Percentiles rank a stretch among this genome's conserved stretches.
phyloP scores from a whole-genome alignment of 306 rosid genomes.

The Acacia crassicarpa region DNA sequence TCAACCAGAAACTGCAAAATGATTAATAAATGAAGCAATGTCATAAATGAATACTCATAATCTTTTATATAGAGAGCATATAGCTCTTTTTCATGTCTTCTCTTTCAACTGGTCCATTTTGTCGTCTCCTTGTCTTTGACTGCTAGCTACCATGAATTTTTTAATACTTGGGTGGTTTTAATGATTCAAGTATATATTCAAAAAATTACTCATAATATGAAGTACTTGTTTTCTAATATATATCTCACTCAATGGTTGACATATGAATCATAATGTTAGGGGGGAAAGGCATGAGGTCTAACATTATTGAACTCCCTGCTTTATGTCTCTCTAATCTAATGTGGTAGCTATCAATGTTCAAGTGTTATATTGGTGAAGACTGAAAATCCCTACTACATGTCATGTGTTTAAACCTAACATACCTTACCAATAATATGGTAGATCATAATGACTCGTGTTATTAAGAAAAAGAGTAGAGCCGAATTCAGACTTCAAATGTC shows the following conservation, averaged over 20 bases:
- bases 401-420: no score
- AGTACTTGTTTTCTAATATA: no score
- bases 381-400: no score
- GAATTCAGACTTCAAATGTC: background rate
- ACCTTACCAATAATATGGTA: background rate
- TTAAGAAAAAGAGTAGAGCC: background rate
- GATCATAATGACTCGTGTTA: background rate
- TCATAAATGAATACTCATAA: background rate
- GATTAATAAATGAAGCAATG: background rate
- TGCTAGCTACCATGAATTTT: background rate
- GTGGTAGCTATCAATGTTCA: background rate
- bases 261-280: background rate
- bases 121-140: background rate
- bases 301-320: background rate
- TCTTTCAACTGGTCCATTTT: background rate
- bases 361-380: no score
- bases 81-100: background rate
- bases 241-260: no score
- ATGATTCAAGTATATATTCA: background rate
- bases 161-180: background rate
- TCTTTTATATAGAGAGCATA: background rate
- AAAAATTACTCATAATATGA: no score
- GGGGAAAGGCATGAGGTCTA: background rate
- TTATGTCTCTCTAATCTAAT: background rate
- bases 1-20: slow-evolving; percentile 58